These are phyloP conservation scores for Schizophyllum commune DNA, from an alignment of 1,284 basidiomycete species.

Conservation along the genomic window DNA sequence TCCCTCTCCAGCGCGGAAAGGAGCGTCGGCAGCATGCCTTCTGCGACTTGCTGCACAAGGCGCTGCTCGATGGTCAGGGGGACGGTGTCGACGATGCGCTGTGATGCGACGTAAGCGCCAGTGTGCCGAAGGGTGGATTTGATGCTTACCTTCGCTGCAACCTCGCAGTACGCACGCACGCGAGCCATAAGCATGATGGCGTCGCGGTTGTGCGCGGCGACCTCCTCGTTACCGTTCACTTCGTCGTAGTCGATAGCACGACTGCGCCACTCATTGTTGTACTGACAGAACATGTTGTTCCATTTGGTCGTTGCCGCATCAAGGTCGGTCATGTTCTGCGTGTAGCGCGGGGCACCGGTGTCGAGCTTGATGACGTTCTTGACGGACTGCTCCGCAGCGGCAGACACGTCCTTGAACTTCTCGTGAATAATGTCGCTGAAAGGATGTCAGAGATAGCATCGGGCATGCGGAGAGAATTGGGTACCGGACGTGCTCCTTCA, in stretches of 20 bases:
- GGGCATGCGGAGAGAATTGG: not conserved
- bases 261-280: not conserved
- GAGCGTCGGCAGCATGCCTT: slow-evolving; percentile 29
- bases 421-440: slow-evolving; percentile 2
- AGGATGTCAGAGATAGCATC: not conserved
- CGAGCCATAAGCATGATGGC: slow-evolving; percentile 42
- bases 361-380: slow-evolving; percentile 18
- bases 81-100: slow-evolving; percentile 51
- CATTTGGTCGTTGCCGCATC: slow-evolving; percentile 12
- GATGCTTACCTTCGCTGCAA: slow-evolving; percentile 41
- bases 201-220: slow-evolving; percentile 19
- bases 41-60: slow-evolving; percentile 33
- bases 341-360: slow-evolving; percentile 15
- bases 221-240: too few relatives aligned
- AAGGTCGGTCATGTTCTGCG: slow-evolving; percentile 17
- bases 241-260: not conserved
- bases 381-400: slow-evolving; percentile 11
- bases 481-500: slow-evolving; percentile 11
- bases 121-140: too few relatives aligned
- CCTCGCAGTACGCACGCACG: slow-evolving; percentile 45
- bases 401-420: slow-evolving; percentile 10
- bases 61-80: slow-evolving; percentile 44
- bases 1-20: slow-evolving; percentile 25
- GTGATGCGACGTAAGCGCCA: too few relatives aligned
- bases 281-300: slow-evolving; percentile 10